Evolutionary conservation across 371 early-diverging fungal genomes (phyloP), one percentile per base, ranked within the genome.

Genomic region (Encephalitozoon romaleae): DNA sequence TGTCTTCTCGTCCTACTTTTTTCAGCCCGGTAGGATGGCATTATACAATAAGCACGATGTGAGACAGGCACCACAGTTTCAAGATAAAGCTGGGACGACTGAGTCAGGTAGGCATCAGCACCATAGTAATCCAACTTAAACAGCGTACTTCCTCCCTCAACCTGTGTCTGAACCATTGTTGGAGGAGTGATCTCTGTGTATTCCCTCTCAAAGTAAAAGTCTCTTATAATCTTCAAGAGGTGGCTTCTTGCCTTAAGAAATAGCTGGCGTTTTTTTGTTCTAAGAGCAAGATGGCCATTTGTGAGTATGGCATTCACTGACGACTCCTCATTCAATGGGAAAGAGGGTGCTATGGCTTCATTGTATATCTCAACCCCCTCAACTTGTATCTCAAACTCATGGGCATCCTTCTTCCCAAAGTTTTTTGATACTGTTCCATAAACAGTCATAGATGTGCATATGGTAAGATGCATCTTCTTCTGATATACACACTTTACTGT

Each of bases 141-240:
- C 66, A 99, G 88, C 2, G 97, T 97, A 49, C 91, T 88, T 9
- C 99, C 99, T 78, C 99, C 99, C 87, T 99, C 99, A 25, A 96
- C 96, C 85, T 96, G 96, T 54, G 96, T 98, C 87, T 98, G 96
- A n/a, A 97, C 98, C 91, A 99, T 91, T 81, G 93, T 90, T 23
- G 99, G 99, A 28, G 98, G 96, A 8, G 93, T 96, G 34, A 98
- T 91, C 87, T 99, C 98, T 68, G 87, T 87, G 82, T 92, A 91
- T 9, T 89, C 88, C 41, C 88, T 87, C 54, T 84, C 77, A 47
- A 92, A 90, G 84, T 93, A 98, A 87, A 91, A 92, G 72, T 91
- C 91, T 83, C 98, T 91, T 89, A 96, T 93, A 6, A 91, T 90
- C 67, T 89, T 89, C 86, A 97, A 86, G 11, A 94, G 88, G 51